Percentiles rank a stretch among this genome's conserved stretches.
Conservation (phyloP, 148 eudicot species). For the Chenopodium formosanum region DNA sequence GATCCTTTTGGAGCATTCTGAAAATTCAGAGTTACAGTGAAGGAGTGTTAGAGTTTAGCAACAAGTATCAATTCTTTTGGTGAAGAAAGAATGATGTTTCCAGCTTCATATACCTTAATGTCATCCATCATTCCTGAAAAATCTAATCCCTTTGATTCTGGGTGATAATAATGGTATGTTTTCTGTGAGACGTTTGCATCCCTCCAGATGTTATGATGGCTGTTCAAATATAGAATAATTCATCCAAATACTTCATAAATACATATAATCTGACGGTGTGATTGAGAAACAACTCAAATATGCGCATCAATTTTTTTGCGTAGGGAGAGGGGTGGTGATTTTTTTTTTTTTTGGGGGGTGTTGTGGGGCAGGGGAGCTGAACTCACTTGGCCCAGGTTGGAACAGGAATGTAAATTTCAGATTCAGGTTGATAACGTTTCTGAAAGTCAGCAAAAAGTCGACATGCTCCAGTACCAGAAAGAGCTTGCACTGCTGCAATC, state of each 20-base stretch:
- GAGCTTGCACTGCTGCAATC: constrained; percentile 95
- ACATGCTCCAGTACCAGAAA: constrained; percentile 99
- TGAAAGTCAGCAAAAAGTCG: constrained; percentile 97
- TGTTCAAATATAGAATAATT: constrained; percentile 28
- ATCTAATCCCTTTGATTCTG: constrained; percentile 80
- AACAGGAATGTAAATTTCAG: constrained; percentile 84
- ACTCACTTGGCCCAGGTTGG: constrained; percentile 99
- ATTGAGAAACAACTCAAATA: not conserved
- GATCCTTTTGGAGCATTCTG: constrained; percentile 97
- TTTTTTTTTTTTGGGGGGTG: not conserved
- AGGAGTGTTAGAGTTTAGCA: not conserved
- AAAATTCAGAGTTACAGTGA: constrained; percentile 4
- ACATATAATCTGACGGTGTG: not conserved
- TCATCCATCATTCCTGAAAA: constrained; percentile 79
- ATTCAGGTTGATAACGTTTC: constrained; percentile 86
- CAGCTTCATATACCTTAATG: constrained; percentile 55
- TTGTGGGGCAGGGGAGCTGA: not conserved
- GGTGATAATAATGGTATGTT: constrained; percentile 80
- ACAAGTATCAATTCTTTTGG: not conserved
- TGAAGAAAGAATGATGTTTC: not conserved
- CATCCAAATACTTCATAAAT: not conserved
- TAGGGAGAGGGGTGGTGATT: not conserved
- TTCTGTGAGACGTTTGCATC: constrained; percentile 77
- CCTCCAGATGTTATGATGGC: constrained; percentile 99
- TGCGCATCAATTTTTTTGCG: not conserved